phyloP scores from a whole-genome alignment of 129 eudicot genomes.

The Erigeron canadensis region DNA sequence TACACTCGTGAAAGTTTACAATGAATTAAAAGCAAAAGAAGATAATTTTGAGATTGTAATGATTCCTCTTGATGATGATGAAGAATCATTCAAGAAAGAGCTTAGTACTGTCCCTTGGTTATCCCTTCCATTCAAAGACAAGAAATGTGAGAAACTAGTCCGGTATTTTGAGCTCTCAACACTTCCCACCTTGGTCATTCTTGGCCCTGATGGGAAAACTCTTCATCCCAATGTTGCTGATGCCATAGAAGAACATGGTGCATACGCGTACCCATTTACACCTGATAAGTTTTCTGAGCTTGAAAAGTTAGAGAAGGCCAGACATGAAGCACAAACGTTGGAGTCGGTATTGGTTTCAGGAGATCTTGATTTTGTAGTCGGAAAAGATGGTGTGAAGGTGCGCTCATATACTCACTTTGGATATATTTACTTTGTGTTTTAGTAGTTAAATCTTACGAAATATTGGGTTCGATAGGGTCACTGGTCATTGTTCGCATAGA shows the following conservation, averaged over 20 bases:
- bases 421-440: conserved; percentile 2
- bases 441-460: background rate
- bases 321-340: conserved; percentile 68
- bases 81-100: conserved; percentile 41
- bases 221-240: conserved; percentile 69
- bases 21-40: conserved; percentile 54
- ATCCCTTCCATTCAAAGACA: conserved; percentile 72
- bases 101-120: conserved; percentile 55
- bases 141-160: conserved; percentile 47
- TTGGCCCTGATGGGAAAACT: conserved; percentile 85
- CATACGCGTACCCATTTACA: conserved; percentile 76
- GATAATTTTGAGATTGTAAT: conserved; percentile 68
- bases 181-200: conserved; percentile 63
- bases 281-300: conserved; percentile 71
- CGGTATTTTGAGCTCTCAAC: conserved; percentile 60
- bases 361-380: conserved; percentile 59
- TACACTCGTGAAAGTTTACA: conserved; percentile 51
- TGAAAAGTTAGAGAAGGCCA: conserved; percentile 62
- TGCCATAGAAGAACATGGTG: conserved; percentile 75
- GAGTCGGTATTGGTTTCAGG: conserved; percentile 72
- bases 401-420: conserved; percentile 10
- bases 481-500: background rate
- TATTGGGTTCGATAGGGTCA: background rate
- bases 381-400: conserved; percentile 65
- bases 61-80: conserved; percentile 69